phyloP scores from a whole-genome alignment of 371 early-diverging fungal genomes.

The Mortierella sp. region DNA sequence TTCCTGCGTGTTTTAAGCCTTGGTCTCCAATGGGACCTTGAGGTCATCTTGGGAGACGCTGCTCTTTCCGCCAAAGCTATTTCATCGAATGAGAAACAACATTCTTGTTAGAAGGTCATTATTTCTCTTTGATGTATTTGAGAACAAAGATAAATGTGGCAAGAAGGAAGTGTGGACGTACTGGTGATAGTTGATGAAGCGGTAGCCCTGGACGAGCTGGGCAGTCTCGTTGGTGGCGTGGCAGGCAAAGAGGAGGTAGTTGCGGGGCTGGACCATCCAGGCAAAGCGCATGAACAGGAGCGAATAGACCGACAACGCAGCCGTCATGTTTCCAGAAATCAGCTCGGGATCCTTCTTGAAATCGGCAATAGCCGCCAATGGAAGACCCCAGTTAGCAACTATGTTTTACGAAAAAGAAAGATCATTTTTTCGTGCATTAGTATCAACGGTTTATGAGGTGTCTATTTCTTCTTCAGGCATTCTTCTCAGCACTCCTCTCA shows the following conservation, averaged over 20 bases:
- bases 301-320: slow-evolving; percentile 76
- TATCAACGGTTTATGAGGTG: too few relatives aligned
- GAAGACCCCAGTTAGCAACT: slow-evolving; percentile 98
- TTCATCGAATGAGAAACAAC: too few relatives aligned
- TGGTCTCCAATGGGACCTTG: slow-evolving; percentile 41
- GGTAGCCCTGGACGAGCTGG: slow-evolving; percentile 88
- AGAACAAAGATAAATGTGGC: neutral
- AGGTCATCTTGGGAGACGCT: slow-evolving; percentile 38
- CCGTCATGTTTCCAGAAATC: slow-evolving; percentile 97
- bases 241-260: slow-evolving; percentile 93
- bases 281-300: slow-evolving; percentile 97
- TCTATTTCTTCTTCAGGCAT: too few relatives aligned
- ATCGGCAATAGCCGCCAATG: slow-evolving; percentile 96
- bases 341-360: slow-evolving; percentile 91
- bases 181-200: slow-evolving; percentile 83
- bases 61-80: slow-evolving; percentile 60
- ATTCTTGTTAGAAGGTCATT: too few relatives aligned
- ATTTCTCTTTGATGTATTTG: too few relatives aligned
- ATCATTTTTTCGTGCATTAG: too few relatives aligned
- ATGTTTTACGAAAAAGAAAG: slow-evolving; percentile 29
- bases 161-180: slow-evolving; percentile 18
- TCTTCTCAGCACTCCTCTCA: too few relatives aligned
- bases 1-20: slow-evolving; percentile 16
- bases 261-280: slow-evolving; percentile 91
- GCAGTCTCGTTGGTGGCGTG: slow-evolving; percentile 92